Evolutionary conservation across 371 early-diverging fungal genomes (phyloP).

Genomic region (Rhizopus delemar): DNA sequence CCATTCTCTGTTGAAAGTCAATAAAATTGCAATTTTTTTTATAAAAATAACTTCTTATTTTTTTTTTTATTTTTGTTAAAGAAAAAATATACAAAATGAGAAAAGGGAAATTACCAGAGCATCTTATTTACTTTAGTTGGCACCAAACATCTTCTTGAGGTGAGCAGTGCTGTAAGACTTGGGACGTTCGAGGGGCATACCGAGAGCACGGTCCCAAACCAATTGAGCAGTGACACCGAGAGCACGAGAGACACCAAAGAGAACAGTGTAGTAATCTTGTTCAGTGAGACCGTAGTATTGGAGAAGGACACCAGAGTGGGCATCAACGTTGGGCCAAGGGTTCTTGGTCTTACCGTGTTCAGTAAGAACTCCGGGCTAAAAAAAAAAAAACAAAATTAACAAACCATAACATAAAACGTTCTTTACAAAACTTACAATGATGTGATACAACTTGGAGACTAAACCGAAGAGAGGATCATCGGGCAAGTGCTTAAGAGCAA

Average conservation of each 20-base stretch:
- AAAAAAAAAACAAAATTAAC: too few relatives aligned
- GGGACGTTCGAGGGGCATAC: constrained; percentile 94
- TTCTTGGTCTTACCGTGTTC: constrained; percentile 99
- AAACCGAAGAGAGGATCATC: constrained; percentile 95
- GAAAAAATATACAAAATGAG: constrained; percentile 2
- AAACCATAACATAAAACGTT: too few relatives aligned
- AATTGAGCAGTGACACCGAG: constrained; percentile 93
- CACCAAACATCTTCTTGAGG: constrained; percentile 77
- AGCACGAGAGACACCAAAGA: constrained; percentile 98
- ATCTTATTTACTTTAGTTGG: constrained; percentile 37
- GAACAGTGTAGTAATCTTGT: constrained; percentile 98
- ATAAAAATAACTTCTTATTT: neutral
- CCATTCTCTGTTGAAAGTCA: too few relatives aligned
- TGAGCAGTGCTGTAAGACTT: constrained; percentile 90
- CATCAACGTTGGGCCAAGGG: constrained; percentile 99
- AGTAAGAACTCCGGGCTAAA: constrained; percentile 83
- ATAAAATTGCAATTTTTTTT: neutral
- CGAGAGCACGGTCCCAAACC: constrained; percentile 96
- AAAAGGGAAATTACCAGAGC: neutral
- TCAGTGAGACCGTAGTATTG: constrained; percentile 96
- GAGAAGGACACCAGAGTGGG: constrained; percentile 96
- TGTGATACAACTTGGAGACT: constrained; percentile 94
- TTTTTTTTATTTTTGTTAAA: neutral
- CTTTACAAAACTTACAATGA: constrained; percentile 47
- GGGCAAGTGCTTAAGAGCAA: constrained; percentile 97